These are phyloP conservation scores for Triticum monococcum DNA, from an alignment of 176 grass and related monocot species.

Conservation along the genomic window DNA sequence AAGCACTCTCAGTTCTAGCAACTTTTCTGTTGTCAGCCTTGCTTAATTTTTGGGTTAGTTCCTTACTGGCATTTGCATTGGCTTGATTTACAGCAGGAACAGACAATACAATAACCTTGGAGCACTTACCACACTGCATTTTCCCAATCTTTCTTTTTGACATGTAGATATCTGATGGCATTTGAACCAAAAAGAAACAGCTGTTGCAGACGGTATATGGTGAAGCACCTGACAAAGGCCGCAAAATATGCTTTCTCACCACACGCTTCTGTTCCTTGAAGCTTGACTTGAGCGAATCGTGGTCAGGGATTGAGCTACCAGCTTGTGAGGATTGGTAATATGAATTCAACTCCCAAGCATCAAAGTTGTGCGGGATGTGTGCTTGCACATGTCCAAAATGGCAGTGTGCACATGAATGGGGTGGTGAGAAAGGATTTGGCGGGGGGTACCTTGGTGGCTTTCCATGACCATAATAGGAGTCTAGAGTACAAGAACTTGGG, in stretches of 20 bases:
- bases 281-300: slow-evolving; percentile 44
- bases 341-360: slow-evolving; percentile 40
- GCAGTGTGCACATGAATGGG: slow-evolving; percentile 41
- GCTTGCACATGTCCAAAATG: slow-evolving; percentile 32
- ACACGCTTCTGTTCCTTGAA: slow-evolving; percentile 42
- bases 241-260: slow-evolving; percentile 63
- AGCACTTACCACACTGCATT: slow-evolving; percentile 76
- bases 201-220: slow-evolving; percentile 73
- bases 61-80: slow-evolving; percentile 5
- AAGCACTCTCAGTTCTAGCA: slow-evolving; percentile 12
- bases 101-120: slow-evolving; percentile 60
- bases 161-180: slow-evolving; percentile 72
- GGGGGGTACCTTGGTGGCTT: slow-evolving; percentile 41
- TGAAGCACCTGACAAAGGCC: slow-evolving; percentile 69
- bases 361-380: slow-evolving; percentile 5
- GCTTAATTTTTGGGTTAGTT: slow-evolving; percentile 12
- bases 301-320: slow-evolving; percentile 46
- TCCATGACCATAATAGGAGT: slow-evolving; percentile 39
- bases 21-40: neutral
- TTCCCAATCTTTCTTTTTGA: slow-evolving; percentile 58
- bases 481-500: slow-evolving; percentile 39
- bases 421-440: slow-evolving; percentile 30
- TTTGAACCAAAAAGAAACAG: slow-evolving; percentile 75
- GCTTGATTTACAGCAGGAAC: slow-evolving; percentile 36
- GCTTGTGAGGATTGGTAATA: slow-evolving; percentile 55